phyloP scores from a whole-genome alignment of 1,284 basidiomycete species.

The Stygiomarasmius scandens region DNA sequence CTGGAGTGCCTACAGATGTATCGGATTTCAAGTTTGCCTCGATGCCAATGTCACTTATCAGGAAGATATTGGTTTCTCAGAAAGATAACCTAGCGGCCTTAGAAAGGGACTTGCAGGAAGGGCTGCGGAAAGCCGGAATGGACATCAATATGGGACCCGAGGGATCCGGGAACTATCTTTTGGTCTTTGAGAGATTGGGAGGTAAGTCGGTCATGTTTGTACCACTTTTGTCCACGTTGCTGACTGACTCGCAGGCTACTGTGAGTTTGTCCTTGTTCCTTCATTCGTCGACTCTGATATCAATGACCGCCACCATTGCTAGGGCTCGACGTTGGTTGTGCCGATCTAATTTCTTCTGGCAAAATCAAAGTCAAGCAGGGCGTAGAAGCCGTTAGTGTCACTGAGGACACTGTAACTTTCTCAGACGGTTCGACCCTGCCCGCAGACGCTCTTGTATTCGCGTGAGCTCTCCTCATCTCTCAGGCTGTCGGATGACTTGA shows the following conservation, averaged over 20 bases:
- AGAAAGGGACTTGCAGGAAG: slow-evolving; percentile 32
- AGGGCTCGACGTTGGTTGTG: slow-evolving; percentile 46
- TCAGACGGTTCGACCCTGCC: slow-evolving; percentile 32
- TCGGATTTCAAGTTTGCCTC: slow-evolving; percentile 48
- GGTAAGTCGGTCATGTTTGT: slow-evolving; percentile 21
- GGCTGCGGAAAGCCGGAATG: slow-evolving; percentile 40
- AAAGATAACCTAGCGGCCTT: slow-evolving; percentile 26
- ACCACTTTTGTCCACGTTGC: slow-evolving; percentile 1
- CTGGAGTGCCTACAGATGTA: slow-evolving; percentile 42
- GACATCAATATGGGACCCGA: slow-evolving; percentile 33
- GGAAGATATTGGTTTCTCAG: slow-evolving; percentile 34
- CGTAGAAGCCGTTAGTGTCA: slow-evolving; percentile 29
- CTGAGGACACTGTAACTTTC: slow-evolving; percentile 29
- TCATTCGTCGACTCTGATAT: not conserved
- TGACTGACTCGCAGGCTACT: slow-evolving; percentile 27
- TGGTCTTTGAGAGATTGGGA: slow-evolving; percentile 32
- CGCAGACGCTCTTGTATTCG: slow-evolving; percentile 34
- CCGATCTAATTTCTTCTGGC: slow-evolving; percentile 31
- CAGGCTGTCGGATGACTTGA: not conserved
- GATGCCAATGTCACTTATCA: slow-evolving; percentile 41
- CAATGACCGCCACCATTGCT: not conserved
- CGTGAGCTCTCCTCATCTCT: slow-evolving; percentile 24
- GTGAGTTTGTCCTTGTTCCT: slow-evolving; percentile 20
- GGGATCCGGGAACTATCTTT: slow-evolving; percentile 28
- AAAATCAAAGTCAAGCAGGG: slow-evolving; percentile 32